A percentile compares a stretch with the other conserved stretches of the same genome.
These are phyloP conservation scores for Rhodotorula sphaerocarpa DNA, from an alignment of 768 basidiomycete species.

Conservation along the genomic window DNA sequence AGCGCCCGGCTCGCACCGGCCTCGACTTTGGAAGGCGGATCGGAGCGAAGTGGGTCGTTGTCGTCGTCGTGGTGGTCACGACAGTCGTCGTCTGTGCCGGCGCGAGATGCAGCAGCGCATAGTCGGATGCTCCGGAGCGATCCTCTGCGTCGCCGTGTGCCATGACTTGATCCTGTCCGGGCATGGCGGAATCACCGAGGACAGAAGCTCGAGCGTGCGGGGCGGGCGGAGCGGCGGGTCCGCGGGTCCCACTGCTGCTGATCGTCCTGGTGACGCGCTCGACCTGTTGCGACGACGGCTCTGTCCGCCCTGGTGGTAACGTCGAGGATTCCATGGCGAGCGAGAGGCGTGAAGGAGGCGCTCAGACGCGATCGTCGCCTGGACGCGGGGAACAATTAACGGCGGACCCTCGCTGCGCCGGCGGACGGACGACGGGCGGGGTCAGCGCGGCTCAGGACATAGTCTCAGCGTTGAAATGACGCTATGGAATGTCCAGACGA, in stretches of 20 bases:
- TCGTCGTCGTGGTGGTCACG: conserved; percentile 29
- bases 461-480: too few relatives aligned
- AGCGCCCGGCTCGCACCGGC: conserved; percentile 3
- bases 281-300: neutral
- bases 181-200: neutral
- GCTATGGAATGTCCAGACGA: too few relatives aligned
- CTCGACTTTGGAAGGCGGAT: conserved; percentile 23
- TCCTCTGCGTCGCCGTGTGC: too few relatives aligned
- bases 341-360: too few relatives aligned
- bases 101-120: conserved; percentile 18
- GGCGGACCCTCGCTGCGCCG: too few relatives aligned
- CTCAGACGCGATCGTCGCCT: too few relatives aligned
- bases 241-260: neutral
- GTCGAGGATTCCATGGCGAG: too few relatives aligned
- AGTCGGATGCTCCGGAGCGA: neutral
- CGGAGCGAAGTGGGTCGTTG: conserved; percentile 33
- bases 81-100: conserved; percentile 27
- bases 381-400: too few relatives aligned
- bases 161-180: neutral
- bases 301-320: neutral
- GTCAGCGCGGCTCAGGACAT: too few relatives aligned
- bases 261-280: neutral
- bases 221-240: neutral
- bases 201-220: neutral
- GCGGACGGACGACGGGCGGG: too few relatives aligned